Conservation (phyloP, 331 rosid genomes). For the Malus hybrid region DNA sequence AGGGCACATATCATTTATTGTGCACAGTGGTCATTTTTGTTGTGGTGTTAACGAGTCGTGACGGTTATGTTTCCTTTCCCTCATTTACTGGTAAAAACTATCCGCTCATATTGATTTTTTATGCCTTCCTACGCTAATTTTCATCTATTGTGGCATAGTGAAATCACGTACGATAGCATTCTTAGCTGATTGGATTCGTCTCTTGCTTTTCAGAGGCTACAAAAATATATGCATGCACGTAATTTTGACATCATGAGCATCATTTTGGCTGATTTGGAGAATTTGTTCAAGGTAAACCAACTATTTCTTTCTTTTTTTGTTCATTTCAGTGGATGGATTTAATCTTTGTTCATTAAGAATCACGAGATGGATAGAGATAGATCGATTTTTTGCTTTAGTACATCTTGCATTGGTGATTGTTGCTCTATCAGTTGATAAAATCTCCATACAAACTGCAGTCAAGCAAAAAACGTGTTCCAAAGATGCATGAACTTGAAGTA, state of each 20-base stretch:
- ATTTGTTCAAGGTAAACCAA: slow-evolving; percentile 60
- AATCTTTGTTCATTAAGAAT: neutral
- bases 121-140: no score
- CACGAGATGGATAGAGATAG: neutral
- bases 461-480: neutral
- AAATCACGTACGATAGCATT: neutral
- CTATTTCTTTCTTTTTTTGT: neutral
- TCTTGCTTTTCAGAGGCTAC: slow-evolving; percentile 56
- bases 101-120: neutral
- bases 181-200: neutral
- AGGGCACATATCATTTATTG: no score
- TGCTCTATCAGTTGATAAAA: neutral
- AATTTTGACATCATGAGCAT: slow-evolving; percentile 51
- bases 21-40: no score
- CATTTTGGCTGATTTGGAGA: slow-evolving; percentile 48
- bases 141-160: no score
- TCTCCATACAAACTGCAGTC: neutral
- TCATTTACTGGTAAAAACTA: neutral
- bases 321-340: neutral
- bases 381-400: neutral
- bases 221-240: slow-evolving; percentile 55
- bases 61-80: neutral
- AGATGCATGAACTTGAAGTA: neutral
- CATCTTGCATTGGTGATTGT: neutral
- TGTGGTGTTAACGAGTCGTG: neutral